A percentile compares a stretch with the other conserved stretches of the same genome.
Evolutionary conservation across 768 basidiomycete species (phyloP).

Genomic region (Pleurotus cornucopiae): DNA sequence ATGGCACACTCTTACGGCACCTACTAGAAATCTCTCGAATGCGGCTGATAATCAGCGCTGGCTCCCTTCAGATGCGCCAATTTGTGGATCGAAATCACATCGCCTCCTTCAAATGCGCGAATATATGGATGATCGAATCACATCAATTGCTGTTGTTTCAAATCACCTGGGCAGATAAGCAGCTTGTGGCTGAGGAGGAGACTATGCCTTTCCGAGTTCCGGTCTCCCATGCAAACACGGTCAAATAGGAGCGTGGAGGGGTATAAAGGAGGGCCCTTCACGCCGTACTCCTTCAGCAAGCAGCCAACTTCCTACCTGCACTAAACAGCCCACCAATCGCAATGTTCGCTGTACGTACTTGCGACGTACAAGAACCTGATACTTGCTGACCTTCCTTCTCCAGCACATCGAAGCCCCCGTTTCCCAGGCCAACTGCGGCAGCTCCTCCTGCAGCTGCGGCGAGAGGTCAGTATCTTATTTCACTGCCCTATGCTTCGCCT

Average conservation of each 20-base stretch:
- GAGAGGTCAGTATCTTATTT: constrained; percentile 28
- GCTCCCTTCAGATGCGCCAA: not conserved
- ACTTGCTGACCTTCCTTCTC: not conserved
- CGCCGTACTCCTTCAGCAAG: not conserved
- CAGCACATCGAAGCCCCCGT: constrained; percentile 35
- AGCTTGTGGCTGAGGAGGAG: not conserved
- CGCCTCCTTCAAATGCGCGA: not conserved
- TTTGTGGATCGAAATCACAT: not conserved
- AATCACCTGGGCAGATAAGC: constrained; percentile 8
- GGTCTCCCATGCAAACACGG: constrained; percentile 4
- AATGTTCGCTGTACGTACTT: constrained; percentile 6
- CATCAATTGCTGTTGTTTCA: not conserved
- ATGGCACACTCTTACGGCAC: too few species aligned
- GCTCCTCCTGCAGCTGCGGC: constrained; percentile 47
- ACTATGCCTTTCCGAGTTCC: constrained; percentile 4
- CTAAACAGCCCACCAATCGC: not conserved
- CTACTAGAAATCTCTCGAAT: not conserved
- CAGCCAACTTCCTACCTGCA: not conserved
- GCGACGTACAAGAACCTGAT: not conserved
- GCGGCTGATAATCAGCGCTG: not conserved
- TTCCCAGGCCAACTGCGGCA: constrained; percentile 43
- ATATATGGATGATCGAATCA: constrained; percentile 9
- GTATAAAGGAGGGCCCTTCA: not conserved
- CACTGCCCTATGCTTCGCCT: not conserved
- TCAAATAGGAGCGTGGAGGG: not conserved